A percentile compares a stretch with the other conserved stretches of the same genome.
Evolutionary conservation across 1,284 basidiomycete species (phyloP).

Genomic region (Boletus smithii): DNA sequence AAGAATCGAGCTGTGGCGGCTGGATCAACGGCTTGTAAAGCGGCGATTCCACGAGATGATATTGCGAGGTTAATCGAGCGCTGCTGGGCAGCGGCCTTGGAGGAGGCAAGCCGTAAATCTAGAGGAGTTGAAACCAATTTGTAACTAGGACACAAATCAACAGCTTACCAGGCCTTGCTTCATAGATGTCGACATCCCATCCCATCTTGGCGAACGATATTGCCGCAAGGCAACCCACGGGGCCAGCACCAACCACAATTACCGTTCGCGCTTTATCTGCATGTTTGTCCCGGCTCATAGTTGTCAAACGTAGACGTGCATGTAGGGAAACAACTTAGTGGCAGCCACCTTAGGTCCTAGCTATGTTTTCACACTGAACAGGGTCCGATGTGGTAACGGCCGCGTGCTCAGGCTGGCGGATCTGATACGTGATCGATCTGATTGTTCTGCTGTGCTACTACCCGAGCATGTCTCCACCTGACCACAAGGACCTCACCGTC

Average conservation of each 20-base stretch:
- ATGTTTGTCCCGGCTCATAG: constrained; percentile 24
- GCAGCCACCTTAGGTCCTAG: too few relatives aligned
- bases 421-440: constrained; percentile 13
- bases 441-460: background rate
- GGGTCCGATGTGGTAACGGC: constrained; percentile 17
- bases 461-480: constrained; percentile 10
- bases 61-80: constrained; percentile 97
- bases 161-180: constrained; percentile 74
- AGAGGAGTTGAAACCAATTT: constrained; percentile 19
- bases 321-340: too few relatives aligned
- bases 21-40: constrained; percentile 78
- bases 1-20: constrained; percentile 74
- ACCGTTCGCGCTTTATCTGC: constrained; percentile 39
- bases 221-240: constrained; percentile 91
- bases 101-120: constrained; percentile 72
- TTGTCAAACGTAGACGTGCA: too few relatives aligned
- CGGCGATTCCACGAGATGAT: constrained; percentile 88
- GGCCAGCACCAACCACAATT: constrained; percentile 81
- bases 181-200: constrained; percentile 89
- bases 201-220: constrained; percentile 84
- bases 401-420: constrained; percentile 6
- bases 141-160: constrained; percentile 17
- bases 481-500: constrained; percentile 28
- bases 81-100: constrained; percentile 60
- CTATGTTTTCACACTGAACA: constrained; percentile 1